Evolutionary conservation across 148 eudicot species (phyloP).

Genomic region (Persicaria maculosa): DNA sequence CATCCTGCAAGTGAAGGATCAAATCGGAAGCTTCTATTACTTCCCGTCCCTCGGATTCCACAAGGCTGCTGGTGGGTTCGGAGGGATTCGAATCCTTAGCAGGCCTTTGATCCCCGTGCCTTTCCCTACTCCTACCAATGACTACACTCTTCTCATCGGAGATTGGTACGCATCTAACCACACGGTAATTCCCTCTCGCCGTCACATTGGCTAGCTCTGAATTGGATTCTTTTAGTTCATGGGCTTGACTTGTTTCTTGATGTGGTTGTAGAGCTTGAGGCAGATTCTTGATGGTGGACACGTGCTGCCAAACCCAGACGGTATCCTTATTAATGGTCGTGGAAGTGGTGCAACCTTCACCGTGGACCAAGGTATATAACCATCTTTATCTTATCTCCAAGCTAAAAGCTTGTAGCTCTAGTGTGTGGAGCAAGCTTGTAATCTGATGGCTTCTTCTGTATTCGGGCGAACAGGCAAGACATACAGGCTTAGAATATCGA

Average conservation of each 20-base stretch:
- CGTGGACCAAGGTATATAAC: constrained; percentile 47
- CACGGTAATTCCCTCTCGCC: constrained; percentile 19
- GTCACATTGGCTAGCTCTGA: constrained; percentile 10
- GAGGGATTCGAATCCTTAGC: constrained; percentile 12
- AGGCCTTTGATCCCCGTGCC: constrained; percentile 11
- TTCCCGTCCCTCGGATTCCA: constrained; percentile 13
- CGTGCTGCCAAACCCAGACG: constrained; percentile 50
- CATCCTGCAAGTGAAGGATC: constrained; percentile 14
- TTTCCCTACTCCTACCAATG: constrained; percentile 21
- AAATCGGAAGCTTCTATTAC: constrained; percentile 15
- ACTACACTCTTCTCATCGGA: constrained; percentile 30
- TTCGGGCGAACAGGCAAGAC: constrained; percentile 52
- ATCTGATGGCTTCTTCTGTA: background rate
- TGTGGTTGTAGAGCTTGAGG: constrained; percentile 26
- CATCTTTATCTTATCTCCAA: background rate
- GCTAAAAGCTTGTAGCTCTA: background rate
- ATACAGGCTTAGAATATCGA: constrained; percentile 75
- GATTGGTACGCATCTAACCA: constrained; percentile 21
- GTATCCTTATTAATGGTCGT: constrained; percentile 56
- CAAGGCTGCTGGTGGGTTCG: constrained; percentile 13
- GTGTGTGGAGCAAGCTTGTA: background rate
- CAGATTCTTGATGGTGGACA: constrained; percentile 48
- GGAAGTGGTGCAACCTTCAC: constrained; percentile 42
- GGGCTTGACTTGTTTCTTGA: background rate
- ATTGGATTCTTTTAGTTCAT: background rate